Evolutionary conservation across 1,284 basidiomycete genomes (phyloP).

Genomic region (Leccinum griseonigrum): DNA sequence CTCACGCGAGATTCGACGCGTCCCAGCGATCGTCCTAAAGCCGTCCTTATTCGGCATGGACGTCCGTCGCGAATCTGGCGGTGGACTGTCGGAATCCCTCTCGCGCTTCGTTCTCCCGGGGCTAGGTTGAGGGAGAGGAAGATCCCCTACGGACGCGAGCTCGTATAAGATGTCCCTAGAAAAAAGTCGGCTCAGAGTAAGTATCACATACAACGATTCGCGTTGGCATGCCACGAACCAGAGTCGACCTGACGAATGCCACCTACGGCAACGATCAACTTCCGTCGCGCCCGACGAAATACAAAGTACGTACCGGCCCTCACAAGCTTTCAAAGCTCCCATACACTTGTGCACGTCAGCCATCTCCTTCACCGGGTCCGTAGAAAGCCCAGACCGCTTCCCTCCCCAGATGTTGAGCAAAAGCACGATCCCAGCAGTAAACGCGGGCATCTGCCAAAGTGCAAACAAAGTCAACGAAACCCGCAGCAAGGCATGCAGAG

Average conservation of each 20-base stretch:
- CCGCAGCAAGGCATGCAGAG: no score
- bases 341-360: conserved; percentile 64
- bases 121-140: conserved; percentile 56
- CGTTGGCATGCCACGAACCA: conserved; percentile 20
- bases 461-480: conserved; percentile 11
- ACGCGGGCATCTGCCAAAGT: conserved; percentile 34
- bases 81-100: conserved; percentile 48
- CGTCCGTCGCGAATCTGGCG: conserved; percentile 1
- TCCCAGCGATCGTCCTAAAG: conserved; percentile 33
- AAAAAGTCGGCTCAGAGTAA: not conserved
- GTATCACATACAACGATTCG: not conserved
- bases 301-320: conserved; percentile 29
- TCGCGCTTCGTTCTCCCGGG: conserved; percentile 57
- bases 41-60: conserved; percentile 8
- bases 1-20: conserved; percentile 32
- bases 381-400: conserved; percentile 47
- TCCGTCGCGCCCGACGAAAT: not conserved
- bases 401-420: conserved; percentile 54
- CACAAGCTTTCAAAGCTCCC: conserved; percentile 41
- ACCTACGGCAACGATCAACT: conserved; percentile 12
- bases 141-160: conserved; percentile 62
- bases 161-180: conserved; percentile 66
- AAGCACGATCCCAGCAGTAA: conserved; percentile 49
- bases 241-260: conserved; percentile 29
- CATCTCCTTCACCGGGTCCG: conserved; percentile 53